Evolutionary conservation across 352 stramenopile genomes (phyloP).

Genomic region (Pythium insidiosum): DNA sequence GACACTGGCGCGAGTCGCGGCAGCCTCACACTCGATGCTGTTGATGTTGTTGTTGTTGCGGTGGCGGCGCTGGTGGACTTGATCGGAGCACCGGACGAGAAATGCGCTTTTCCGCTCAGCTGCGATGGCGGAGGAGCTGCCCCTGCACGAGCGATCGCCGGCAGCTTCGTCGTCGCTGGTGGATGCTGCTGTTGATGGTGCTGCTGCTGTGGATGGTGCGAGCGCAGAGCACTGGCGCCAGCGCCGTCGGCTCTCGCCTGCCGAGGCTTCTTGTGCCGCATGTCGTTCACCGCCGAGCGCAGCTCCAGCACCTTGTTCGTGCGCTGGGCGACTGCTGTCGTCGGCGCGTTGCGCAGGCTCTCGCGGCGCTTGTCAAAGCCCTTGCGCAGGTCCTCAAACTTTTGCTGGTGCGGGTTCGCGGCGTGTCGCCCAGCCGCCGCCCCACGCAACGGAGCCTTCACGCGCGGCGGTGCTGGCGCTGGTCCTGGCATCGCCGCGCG

Average conservation of each 20-base stretch:
- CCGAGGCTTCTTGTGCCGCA: conserved; percentile 1
- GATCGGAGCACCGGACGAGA: neutral
- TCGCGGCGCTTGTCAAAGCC: conserved; percentile 49
- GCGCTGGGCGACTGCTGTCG: conserved; percentile 7
- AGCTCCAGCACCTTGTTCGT: conserved; percentile 16
- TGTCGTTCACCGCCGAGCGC: conserved; percentile 4
- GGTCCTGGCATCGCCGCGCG: conserved; percentile 7
- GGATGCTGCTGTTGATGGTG: conserved; percentile 1
- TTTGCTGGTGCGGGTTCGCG: conserved; percentile 46
- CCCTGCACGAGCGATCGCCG: conserved; percentile 7
- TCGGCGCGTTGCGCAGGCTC: conserved; percentile 26
- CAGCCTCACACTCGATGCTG: conserved; percentile 13
- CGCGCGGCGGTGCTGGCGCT: conserved; percentile 27
- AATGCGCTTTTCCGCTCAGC: neutral
- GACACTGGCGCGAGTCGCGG: conserved; percentile 14
- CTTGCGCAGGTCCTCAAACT: conserved; percentile 61
- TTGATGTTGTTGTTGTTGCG: neutral
- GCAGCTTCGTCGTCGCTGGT: conserved; percentile 4
- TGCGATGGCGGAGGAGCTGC: neutral
- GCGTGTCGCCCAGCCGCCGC: conserved; percentile 49
- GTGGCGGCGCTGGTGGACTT: neutral
- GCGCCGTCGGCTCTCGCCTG: neutral
- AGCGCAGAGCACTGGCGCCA: neutral
- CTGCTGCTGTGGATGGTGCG: neutral
- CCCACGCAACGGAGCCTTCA: conserved; percentile 31